Evolutionary conservation across 2,329 filamentous ascomycete genomes (phyloP), one percentile per base, ranked within the genome.

Genomic region (Phialemonium atrogriseum): DNA sequence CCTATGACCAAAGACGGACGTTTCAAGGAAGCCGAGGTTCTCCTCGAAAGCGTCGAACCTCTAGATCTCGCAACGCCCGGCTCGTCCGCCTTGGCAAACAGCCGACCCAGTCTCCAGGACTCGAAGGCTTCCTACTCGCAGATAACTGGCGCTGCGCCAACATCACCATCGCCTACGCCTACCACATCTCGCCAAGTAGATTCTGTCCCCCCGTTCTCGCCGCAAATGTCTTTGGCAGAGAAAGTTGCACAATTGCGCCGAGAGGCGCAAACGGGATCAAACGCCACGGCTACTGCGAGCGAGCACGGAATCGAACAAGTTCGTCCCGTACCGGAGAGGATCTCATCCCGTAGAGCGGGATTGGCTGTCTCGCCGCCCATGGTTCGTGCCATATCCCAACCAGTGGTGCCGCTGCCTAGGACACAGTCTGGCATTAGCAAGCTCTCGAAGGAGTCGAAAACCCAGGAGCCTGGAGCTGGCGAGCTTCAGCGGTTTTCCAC

Each of bases 351-450:
- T 40, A 69, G 62, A 41, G 51, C 59, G 17, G 65, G 65, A 20
- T 47, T 58, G 32, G 59, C 50, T 24, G 52, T 61, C 12, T 70
- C 70, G 9, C 69, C 71, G 20, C 70, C 72, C 4, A 64, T 76
- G 45, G 49, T 66, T 27, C 65, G 72, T 28, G 60, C 71, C 3
- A 54, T 62, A n/a, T 70, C 71, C 2, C 69, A 73, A 33, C 70
- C 71, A 7, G 52, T 54, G 4, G 60, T 65, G 12, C 55, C 59
- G 10, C 38, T 72, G 24, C 55, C 68, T 27, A 63, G 67, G 27
- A 51, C 60, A 24, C 62, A 67, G 37, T 61, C 69, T 3, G 51
- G 54, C 8, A 49, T 63, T 19, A 54, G 57, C 15, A 72, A 68
- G 45, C 52, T 53, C 15, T 32, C 52, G 5, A 59, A 56, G 30